Base-by-base conservation (phyloP, 139 green algal genomes). In the Mesotaenium endlicherianum region DNA sequence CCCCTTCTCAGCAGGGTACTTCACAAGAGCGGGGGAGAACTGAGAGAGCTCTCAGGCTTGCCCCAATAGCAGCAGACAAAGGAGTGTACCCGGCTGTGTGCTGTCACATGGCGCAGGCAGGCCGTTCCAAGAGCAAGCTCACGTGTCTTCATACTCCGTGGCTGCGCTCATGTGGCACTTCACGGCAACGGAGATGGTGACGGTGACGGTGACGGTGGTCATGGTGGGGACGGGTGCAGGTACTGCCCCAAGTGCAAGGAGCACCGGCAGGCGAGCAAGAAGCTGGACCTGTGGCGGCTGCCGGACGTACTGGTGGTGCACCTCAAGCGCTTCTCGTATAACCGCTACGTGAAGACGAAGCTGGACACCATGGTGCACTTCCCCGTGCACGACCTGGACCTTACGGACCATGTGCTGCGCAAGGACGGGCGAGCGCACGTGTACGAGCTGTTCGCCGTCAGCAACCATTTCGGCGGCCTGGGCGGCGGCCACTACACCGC, bases 401-500 rank as follows among this genome's bases (percentile, higher is more conserved):
- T 98, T 44, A 68, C 38, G 3, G 67, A 34, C 31, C 87, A 87
- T 31, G 31, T 86, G 20, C n/a, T n/a, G n/a, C 50, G 53, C 34
- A 82, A 43, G 17, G 39, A 86, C 1, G 81, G 45, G 2, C 45
- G 40, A 30, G 26, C 40, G n/a, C 64, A 79, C 0, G 36, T 97
- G 55, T 98, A 99, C 69, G 92, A 97, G 47, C 90, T 97, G 41
- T 98, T 90, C 68, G 96, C 93, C 0, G 93, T 99, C 2, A 93
- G 88, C 86, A 97, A 98, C 78, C 96, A 99, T 84, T 97, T 92
- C 44, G 96, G 96, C 26, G 90, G 89, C 16, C 70, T 97, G 88
- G 95, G 95, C 31, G 95, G 95, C 0, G 96, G 96, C 3, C 96
- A 99, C 90, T 99, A 99, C 92, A 99, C 95, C 0, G 96, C 96